These are phyloP conservation scores for Colletotrichum tofieldiae DNA, from an alignment of 2,329 filamentous ascomycete species.

Conservation along the genomic window DNA sequence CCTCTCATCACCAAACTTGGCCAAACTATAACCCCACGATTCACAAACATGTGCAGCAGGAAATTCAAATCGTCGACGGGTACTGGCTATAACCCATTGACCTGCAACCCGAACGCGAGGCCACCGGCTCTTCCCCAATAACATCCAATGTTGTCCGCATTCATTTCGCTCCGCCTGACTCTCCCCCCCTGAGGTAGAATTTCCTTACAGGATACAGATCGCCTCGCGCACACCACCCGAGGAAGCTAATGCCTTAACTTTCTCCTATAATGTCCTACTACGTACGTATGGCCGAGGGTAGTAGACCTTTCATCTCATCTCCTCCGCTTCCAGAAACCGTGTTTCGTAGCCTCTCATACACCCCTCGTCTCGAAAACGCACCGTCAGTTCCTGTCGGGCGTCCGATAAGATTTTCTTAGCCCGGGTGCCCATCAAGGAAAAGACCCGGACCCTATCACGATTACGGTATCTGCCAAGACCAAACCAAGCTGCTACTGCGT, in stretches of 20 bases:
- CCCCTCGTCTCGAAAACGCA: conserved; percentile 28
- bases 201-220: neutral
- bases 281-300: neutral
- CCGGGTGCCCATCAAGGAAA: conserved; percentile 11
- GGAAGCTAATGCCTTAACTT: neutral
- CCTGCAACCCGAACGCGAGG: neutral
- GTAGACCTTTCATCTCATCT: conserved; percentile 22
- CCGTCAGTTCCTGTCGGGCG: conserved; percentile 15
- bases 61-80: neutral
- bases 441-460: conserved; percentile 17
- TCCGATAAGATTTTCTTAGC: conserved; percentile 22
- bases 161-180: neutral
- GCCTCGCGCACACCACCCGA: neutral
- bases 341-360: conserved; percentile 29
- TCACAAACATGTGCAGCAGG: neutral
- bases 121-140: neutral
- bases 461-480: conserved; percentile 20
- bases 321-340: neutral
- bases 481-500: conserved; percentile 36
- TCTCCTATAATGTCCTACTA: conserved; percentile 8
- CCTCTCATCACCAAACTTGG: neutral
- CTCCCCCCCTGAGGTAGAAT: neutral
- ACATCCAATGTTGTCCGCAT: neutral
- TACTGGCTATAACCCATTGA: neutral
- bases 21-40: neutral